phyloP scores from a whole-genome alignment of 805 yeast species.

The Pichia manshurica region DNA sequence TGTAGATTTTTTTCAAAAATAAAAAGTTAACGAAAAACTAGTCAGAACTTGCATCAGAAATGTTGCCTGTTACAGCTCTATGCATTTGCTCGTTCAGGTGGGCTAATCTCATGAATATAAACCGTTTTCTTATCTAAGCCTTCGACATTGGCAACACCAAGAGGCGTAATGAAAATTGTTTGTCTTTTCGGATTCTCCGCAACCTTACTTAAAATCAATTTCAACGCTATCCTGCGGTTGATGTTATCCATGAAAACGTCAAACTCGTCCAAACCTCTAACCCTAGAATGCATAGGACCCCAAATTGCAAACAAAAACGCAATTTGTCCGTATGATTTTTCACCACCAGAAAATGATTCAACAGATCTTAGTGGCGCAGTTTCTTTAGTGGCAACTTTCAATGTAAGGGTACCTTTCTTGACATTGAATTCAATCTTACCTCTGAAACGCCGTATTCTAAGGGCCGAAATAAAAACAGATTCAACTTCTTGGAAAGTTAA shows the following conservation, averaged over 20 bases:
- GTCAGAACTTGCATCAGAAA: too few species aligned
- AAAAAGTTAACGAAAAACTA: too few species aligned
- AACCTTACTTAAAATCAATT: constrained; percentile 64
- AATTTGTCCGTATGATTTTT: constrained; percentile 88
- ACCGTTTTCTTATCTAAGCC: constrained; percentile 49
- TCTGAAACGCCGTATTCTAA: constrained; percentile 62
- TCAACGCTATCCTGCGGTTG: constrained; percentile 74
- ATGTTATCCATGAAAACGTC: constrained; percentile 98
- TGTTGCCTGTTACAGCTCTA: neutral
- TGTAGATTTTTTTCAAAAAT: too few species aligned
- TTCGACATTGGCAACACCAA: constrained; percentile 73
- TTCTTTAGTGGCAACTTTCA: constrained; percentile 57
- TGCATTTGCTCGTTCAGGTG: constrained; percentile 27
- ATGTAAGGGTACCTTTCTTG: constrained; percentile 41
- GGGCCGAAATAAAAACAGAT: constrained; percentile 51
- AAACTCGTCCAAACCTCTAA: constrained; percentile 91
- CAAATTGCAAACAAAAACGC: constrained; percentile 84
- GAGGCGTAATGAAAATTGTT: constrained; percentile 90
- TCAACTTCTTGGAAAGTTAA: constrained; percentile 45
- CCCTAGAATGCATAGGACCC: constrained; percentile 83
- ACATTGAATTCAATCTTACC: constrained; percentile 68
- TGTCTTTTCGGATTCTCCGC: constrained; percentile 64
- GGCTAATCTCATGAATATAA: constrained; percentile 54
- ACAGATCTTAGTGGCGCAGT: constrained; percentile 60
- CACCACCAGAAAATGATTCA: constrained; percentile 92